Base-by-base conservation (phyloP, 305 asterid species). In the Ilex paraguariensis region DNA sequence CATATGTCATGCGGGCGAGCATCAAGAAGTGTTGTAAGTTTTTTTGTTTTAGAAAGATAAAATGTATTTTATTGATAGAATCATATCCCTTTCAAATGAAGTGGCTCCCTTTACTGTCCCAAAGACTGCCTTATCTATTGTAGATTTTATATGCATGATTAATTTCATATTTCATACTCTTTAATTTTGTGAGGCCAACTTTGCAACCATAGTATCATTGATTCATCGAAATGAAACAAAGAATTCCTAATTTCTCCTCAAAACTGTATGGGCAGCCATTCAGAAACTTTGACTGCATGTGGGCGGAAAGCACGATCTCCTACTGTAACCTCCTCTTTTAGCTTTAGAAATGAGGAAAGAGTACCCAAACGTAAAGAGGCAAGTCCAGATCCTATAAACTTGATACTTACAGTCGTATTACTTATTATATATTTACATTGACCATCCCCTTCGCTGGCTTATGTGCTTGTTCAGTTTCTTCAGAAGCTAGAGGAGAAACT, bases 301-400 rank as follows among this genome's bases (percentile, higher is more conserved):
- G 77, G 73, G 63, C 70, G 54, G 54, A 79, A 78, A 66, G 76
- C 75, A 64, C 70, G 75, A 66, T 57, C 73, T 64, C 64, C 83
- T n/a, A 79, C 77, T 44, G 73, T 72, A 44, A 65, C 81, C 58
- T 68, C 81, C 60, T 73, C 96, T 61, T 89, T 84, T 81, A 78
- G 66, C 71, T 84, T 92, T 70, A 87, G 76, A 81, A 87, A 95
- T 67, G 95, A 89, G 65, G 95, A 87, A 77, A 79, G 98, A 77
- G 95, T 84, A 50, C 84, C 79, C 71, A 92, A 85, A 66, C 83
- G 90, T 45, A 87, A 77, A 80, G 97, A 92, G 96, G 98, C 69
- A 81, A 73, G 88, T 69, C 52, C 28, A 64, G 53, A 57, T 21
- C 30, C 49, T 13, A 21, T 67, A 31, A 0, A 13, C 7, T 7